Base-by-base conservation (phyloP, 108 stramenopile genomes). In the Seminavis robusta region DNA sequence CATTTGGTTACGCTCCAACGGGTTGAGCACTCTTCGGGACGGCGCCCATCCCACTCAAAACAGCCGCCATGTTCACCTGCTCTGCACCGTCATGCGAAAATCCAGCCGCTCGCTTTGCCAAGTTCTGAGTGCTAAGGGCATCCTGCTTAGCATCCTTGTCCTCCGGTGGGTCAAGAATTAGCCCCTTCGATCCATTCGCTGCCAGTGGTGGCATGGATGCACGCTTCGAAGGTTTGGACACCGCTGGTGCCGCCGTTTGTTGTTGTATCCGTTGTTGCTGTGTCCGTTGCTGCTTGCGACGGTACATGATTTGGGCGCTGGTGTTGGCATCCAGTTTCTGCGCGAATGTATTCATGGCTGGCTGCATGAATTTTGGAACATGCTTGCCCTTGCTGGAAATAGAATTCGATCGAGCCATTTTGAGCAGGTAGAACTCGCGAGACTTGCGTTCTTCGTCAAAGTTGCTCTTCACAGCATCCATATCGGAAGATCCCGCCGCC, bases 401-500 rank as follows among this genome's bases (percentile, higher is more conserved):
- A 32, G 37, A 36, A 33, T 75, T 43, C 1, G 65, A 40, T 42
- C 63, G 52, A 1, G 65, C 77, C 53, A 87, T 82, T 56, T 91
- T 85, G 51, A 91, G 65, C 20, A 90, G 52, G 28, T 81, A 91
- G 56, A 85, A 91, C 39, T 91, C 90, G 23, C 90, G 50, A 5
- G 86, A 73, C 30, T 83, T 83, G 15, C 86, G 76, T 48, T 68
- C 79, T 26, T 70, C 76, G 33, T 84, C 70, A 59, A 92, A 92
- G 67, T 84, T 79, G 8, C 59, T 74, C 9, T 51, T 30, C 13
- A 92, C 86, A 0, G 86, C 86, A 45, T 92, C 90, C 8, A 77
- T 86, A 65, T 92, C 90, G 24, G 79, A 74, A 26, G 81, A 77
- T 27, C 81, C 90, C 19, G 90, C 80, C 6, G 90, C 90, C 34